Evolutionary conservation across 2,329 filamentous ascomycete genomes (phyloP).

Genomic region (Diaporthe vexans): DNA sequence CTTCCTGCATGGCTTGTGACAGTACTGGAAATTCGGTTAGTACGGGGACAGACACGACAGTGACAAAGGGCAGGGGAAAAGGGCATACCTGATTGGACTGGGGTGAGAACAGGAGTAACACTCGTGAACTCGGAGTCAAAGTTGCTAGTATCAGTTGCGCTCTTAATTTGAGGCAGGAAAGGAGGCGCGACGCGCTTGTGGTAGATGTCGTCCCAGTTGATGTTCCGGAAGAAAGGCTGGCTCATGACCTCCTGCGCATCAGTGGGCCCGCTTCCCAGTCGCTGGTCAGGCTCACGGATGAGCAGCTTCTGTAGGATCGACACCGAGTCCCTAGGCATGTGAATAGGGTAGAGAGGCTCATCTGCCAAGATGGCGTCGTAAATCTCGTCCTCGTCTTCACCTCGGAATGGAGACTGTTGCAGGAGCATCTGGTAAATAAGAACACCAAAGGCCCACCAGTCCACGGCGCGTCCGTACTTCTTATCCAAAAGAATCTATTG

Average conservation of each 20-base stretch:
- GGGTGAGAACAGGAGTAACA: slow-evolving; percentile 96
- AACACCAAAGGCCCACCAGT: slow-evolving; percentile 99
- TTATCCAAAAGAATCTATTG: slow-evolving; percentile 92
- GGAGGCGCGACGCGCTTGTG: slow-evolving; percentile 92
- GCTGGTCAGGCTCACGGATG: slow-evolving; percentile 92
- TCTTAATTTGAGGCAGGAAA: slow-evolving; percentile 91
- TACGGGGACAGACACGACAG: slow-evolving; percentile 14
- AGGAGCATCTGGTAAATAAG: slow-evolving; percentile 99
- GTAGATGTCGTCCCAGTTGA: slow-evolving; percentile 99
- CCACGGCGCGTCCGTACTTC: slow-evolving; percentile 96
- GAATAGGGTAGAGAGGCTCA: slow-evolving; percentile 96
- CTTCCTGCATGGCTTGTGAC: slow-evolving; percentile 98
- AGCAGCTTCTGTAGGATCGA: slow-evolving; percentile 98
- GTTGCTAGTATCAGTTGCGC: slow-evolving; percentile 97
- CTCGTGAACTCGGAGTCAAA: slow-evolving; percentile 99
- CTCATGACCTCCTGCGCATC: slow-evolving; percentile 99
- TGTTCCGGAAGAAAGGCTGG: slow-evolving; percentile 96
- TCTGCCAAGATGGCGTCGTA: slow-evolving; percentile 98
- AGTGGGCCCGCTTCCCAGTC: slow-evolving; percentile 93
- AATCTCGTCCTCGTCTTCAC: slow-evolving; percentile 99
- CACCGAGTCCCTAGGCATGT: slow-evolving; percentile 98
- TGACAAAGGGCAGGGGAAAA: background rate
- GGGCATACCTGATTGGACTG: slow-evolving; percentile 92
- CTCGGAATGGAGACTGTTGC: slow-evolving; percentile 98
- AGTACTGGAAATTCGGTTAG: slow-evolving; percentile 72